phyloP scores from a whole-genome alignment of 73 alveolate genomes.

The Paramecium bursaria region DNA sequence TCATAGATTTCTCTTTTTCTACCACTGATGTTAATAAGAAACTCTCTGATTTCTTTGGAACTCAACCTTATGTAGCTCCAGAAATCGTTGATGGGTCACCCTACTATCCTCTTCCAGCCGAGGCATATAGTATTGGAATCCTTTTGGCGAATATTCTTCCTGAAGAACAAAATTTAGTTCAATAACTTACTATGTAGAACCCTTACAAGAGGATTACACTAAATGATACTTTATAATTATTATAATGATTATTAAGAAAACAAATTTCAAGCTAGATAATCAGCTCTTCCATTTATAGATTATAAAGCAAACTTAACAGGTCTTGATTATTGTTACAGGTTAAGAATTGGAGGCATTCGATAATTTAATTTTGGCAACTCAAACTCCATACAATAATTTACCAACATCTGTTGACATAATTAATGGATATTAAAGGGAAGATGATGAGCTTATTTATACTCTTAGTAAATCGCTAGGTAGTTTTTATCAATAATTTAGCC shows the following conservation, averaged over 20 bases:
- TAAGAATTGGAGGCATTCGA: conserved; percentile 9
- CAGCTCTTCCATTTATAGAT: neutral
- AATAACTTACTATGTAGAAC: neutral
- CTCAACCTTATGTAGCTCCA: conserved; percentile 56
- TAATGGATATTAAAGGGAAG: neutral
- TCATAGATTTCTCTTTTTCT: conserved; percentile 33
- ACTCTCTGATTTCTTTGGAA: conserved; percentile 41
- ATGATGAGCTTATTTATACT: neutral
- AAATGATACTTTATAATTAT: too few relatives aligned
- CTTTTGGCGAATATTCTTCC: neutral
- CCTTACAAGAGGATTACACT: conserved; percentile 39
- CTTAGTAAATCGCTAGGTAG: too few relatives aligned
- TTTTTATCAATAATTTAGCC: too few relatives aligned
- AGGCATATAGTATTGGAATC: conserved; percentile 37
- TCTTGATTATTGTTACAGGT: neutral
- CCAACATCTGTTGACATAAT: conserved; percentile 34
- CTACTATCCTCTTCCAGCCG: conserved; percentile 21
- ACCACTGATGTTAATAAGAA: conserved; percentile 23
- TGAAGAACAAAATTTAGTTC: neutral
- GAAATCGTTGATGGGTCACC: conserved; percentile 39
- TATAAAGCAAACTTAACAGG: neutral
- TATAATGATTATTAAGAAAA: too few relatives aligned
- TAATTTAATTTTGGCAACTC: neutral
- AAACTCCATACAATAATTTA: conserved; percentile 31
- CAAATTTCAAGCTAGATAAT: too few relatives aligned